Base-by-base conservation (phyloP, 2,329 filamentous ascomycete species). In the Xylariaceae sp. region DNA sequence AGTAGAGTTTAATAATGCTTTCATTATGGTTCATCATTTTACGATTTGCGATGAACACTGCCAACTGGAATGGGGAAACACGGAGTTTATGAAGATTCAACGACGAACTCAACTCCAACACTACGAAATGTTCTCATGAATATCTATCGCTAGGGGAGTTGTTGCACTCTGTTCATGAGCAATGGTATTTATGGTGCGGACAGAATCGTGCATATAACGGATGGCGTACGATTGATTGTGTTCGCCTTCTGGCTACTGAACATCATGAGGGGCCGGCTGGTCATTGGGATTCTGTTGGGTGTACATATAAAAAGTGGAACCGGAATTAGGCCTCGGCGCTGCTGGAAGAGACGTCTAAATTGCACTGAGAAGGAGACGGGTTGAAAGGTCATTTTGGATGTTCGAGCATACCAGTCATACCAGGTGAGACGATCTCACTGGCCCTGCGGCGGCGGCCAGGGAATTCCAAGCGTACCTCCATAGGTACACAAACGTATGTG, bases 1-100 rank as follows among this genome's bases (percentile, higher is more conserved):
- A 69, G 21, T 68, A 54, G 50, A 4, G 18, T 24, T 18, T 13
- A 5, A 30, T 40, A 10, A 27, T 44, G 8, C 23, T 36, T 45
- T 26, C 24, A 8, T 39, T 18, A 8, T n/a, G 21, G 13, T 37
- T 30, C 7, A 3, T n/a, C n/a, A n/a, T n/a, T n/a, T n/a, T n/a
- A n/a, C n/a, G n/a, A n/a, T n/a, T n/a, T n/a, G n/a, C n/a, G n/a
- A n/a, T n/a, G n/a, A n/a, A n/a, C n/a, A n/a, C n/a, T n/a, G n/a
- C n/a, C n/a, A n/a, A n/a, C n/a, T n/a, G n/a, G n/a, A n/a, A n/a
- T n/a, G n/a, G n/a, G n/a, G n/a, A n/a, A n/a, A 26, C 16, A 8
- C 11, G 15, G 16, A 10, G 24, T 23, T 16, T 10, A 45, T 13
- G 39, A 21, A 50, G 15, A 47, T 20, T 27, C 10, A 20, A n/a